Conservation (phyloP, 192 early-diverging fungal species). For the Lunasporangiospora selenospora region DNA sequence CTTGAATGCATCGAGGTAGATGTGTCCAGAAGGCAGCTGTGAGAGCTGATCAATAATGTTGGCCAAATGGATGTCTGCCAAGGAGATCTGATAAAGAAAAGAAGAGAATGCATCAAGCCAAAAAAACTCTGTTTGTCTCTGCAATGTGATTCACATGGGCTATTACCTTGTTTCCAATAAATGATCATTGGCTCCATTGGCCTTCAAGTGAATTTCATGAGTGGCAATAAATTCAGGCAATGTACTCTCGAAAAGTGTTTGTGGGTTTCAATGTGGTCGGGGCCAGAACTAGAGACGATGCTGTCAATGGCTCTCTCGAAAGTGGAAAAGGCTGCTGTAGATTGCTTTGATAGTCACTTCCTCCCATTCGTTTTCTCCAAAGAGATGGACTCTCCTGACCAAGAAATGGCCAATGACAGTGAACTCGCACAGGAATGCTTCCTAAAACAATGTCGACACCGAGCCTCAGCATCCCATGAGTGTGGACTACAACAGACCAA, state of each 20-base stretch:
- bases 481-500: too few relatives aligned
- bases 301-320: slow-evolving; percentile 32
- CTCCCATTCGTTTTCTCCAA: slow-evolving; percentile 38
- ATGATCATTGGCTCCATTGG: slow-evolving; percentile 26
- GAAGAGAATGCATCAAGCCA: too few relatives aligned
- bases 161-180: slow-evolving; percentile 22
- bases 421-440: slow-evolving; percentile 20
- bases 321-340: slow-evolving; percentile 30
- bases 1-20: slow-evolving; percentile 7
- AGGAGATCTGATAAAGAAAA: slow-evolving; percentile 2
- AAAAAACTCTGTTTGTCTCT: too few relatives aligned
- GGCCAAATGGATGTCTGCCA: slow-evolving; percentile 31
- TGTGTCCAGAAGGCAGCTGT: slow-evolving; percentile 10
- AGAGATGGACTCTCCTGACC: slow-evolving; percentile 18
- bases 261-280: too few relatives aligned
- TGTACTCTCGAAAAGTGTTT: too few relatives aligned
- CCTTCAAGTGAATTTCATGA: slow-evolving; percentile 33
- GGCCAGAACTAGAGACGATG: too few relatives aligned
- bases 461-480: too few relatives aligned
- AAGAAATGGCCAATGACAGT: slow-evolving; percentile 34
- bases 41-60: slow-evolving; percentile 29
- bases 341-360: slow-evolving; percentile 27
- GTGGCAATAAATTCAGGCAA: slow-evolving; percentile 27
- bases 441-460: too few relatives aligned
- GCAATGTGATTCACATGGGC: background rate